Conservation (phyloP, 768 basidiomycete genomes). For the Lactarius akahatsu region DNA sequence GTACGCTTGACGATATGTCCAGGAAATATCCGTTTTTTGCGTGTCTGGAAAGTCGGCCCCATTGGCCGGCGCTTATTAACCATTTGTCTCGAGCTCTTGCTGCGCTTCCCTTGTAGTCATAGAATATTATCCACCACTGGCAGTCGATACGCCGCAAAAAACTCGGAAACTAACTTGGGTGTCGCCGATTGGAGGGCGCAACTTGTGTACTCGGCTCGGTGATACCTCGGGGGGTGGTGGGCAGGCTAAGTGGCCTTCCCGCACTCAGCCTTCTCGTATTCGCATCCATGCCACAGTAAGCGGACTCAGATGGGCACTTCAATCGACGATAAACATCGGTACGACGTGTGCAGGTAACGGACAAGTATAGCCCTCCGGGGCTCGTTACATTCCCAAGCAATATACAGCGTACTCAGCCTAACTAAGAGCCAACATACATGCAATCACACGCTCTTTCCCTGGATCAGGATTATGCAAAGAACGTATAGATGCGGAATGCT, state of each 20-base stretch:
- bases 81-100: too few species aligned
- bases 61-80: not conserved
- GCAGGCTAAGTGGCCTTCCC: not conserved
- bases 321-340: not conserved
- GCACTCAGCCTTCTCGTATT: not conserved
- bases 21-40: not conserved
- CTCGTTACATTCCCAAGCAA: not conserved
- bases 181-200: not conserved
- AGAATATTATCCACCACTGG: not conserved
- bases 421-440: not conserved
- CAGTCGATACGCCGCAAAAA: not conserved
- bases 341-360: not conserved
- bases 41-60: not conserved
- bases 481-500: slow-evolving; percentile 19
- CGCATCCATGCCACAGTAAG: not conserved
- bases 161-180: not conserved
- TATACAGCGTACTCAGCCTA: not conserved
- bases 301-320: not conserved
- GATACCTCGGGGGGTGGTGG: not conserved
- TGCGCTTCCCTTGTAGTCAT: too few species aligned
- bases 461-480: slow-evolving; percentile 1
- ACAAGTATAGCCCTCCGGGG: not conserved
- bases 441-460: not conserved
- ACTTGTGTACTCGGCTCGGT: not conserved
- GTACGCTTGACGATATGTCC: not conserved